Conservation (phyloP, 441 rosid species). For the Syzygium malaccense region DNA sequence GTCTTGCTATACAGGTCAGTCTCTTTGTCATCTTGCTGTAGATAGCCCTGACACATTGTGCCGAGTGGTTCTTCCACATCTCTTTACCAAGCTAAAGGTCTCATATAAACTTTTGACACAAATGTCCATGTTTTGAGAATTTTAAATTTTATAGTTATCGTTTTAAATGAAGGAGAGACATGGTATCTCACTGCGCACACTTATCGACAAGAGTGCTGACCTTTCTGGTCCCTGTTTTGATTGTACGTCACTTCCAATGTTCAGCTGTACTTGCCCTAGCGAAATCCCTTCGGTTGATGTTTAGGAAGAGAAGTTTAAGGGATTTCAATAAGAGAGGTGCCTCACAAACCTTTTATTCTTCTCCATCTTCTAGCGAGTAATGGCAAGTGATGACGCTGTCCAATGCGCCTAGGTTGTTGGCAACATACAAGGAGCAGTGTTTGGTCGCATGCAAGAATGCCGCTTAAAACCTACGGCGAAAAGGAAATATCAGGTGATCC, state of each 20-base stretch:
- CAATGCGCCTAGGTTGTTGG: slow-evolving; percentile 58
- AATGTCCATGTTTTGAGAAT: not conserved
- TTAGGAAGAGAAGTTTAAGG: not conserved
- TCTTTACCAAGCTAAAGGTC: not conserved
- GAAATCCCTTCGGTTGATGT: not conserved
- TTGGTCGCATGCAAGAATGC: slow-evolving; percentile 73
- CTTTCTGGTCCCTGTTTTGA: slow-evolving; percentile 72
- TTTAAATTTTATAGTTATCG: slow-evolving; percentile 25
- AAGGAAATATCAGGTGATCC: slow-evolving; percentile 79
- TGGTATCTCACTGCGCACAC: slow-evolving; percentile 93
- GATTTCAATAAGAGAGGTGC: no score
- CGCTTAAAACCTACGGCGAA: slow-evolving; percentile 74
- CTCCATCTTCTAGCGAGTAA: no score
- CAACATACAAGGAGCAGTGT: slow-evolving; percentile 75
- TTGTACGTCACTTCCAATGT: slow-evolving; percentile 35
- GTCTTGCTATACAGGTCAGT: slow-evolving; percentile 74
- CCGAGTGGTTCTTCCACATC: not conserved
- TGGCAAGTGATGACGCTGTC: not conserved
- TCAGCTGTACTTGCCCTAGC: not conserved
- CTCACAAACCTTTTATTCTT: no score
- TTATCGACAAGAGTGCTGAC: slow-evolving; percentile 63
- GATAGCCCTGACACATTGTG: not conserved
- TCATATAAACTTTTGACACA: not conserved
- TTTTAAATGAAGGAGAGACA: slow-evolving; percentile 29
- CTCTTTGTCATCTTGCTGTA: not conserved